These are phyloP conservation scores for Pyricularia grisea DNA, from an alignment of 2,329 filamentous ascomycete species.

Conservation along the genomic window DNA sequence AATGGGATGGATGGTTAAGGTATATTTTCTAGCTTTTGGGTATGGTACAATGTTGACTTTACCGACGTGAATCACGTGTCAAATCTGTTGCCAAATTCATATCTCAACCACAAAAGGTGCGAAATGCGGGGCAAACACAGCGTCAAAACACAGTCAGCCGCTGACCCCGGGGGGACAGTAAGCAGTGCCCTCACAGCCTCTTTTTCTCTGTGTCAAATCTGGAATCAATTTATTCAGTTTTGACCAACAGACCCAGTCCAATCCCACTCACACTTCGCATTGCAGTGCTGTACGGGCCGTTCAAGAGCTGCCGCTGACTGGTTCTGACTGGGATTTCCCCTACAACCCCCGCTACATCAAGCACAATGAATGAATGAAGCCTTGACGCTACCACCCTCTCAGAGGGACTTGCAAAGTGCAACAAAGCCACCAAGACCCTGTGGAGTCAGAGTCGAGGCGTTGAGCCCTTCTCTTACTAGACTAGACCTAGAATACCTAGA, in stretches of 20 bases:
- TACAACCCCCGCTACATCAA: too few relatives aligned
- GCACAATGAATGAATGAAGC: too few relatives aligned
- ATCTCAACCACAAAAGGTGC: neutral
- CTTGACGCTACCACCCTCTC: neutral
- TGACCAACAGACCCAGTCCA: too few relatives aligned
- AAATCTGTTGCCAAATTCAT: too few relatives aligned
- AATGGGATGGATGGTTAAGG: too few relatives aligned
- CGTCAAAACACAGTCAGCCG: neutral
- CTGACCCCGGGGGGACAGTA: neutral
- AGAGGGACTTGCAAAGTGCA: neutral
- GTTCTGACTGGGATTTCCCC: neutral
- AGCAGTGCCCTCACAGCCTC: neutral
- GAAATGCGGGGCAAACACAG: neutral
- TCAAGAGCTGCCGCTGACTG: neutral
- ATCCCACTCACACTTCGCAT: neutral
- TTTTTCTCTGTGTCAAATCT: neutral
- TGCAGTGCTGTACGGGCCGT: neutral
- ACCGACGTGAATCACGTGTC: too few relatives aligned
- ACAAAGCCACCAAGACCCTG: neutral
- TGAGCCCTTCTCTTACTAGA: neutral
- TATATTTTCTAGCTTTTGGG: too few relatives aligned
- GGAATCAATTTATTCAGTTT: too few relatives aligned
- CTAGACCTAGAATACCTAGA: too few relatives aligned
- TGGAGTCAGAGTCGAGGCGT: neutral
- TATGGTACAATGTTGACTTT: too few relatives aligned